Evolutionary conservation across 306 rosid genomes (phyloP), one percentile per base, ranked within the genome.

Genomic region (Neltuma alba): DNA sequence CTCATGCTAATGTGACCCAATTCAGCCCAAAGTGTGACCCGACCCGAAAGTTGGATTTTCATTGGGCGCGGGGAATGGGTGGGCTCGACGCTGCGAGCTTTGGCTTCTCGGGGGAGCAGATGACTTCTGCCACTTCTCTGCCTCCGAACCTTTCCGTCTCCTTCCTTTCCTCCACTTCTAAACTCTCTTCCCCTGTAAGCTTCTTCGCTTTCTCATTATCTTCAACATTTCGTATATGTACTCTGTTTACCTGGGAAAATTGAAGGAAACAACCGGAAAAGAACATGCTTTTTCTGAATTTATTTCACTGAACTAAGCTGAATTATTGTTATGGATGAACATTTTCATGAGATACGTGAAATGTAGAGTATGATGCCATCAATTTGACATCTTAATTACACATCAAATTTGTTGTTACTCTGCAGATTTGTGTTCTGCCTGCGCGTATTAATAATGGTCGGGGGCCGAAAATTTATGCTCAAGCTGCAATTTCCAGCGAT

Each of bases 401-500:
- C 45, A 2, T 50, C 58, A 7, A 30, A 7, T 28, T 34, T 65
- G 28, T 74, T 62, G 34, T 34, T 79, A 2, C 42, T 70, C 34
- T 45, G 28, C 84, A 82, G 85, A 27, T 67, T 62, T 60, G 57
- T 60, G 76, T 80, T 78, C 79, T 78, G 9, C 79, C 83, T 37
- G 12, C 76, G 44, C 79, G 75, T 70, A 65, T 76, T 42, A 76
- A 75, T 77, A 73, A 71, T 76, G 77, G 79, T 57, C 74, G 79
- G 70, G 80, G 87, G 82, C 70, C 86, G 15, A 83, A 80, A 83
- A 75, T 82, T 77, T 78, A 77, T 71, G 85, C 86, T 62, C 82
- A 62, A 67, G 87, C 93, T 66, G 85, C 89, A 45, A 68, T 83
- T 79, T 75, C 92, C 15, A 77, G 80, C 70, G 52, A 71, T 47